Base-by-base conservation (phyloP, 805 yeast species). In the Saturnispora besseyi region DNA sequence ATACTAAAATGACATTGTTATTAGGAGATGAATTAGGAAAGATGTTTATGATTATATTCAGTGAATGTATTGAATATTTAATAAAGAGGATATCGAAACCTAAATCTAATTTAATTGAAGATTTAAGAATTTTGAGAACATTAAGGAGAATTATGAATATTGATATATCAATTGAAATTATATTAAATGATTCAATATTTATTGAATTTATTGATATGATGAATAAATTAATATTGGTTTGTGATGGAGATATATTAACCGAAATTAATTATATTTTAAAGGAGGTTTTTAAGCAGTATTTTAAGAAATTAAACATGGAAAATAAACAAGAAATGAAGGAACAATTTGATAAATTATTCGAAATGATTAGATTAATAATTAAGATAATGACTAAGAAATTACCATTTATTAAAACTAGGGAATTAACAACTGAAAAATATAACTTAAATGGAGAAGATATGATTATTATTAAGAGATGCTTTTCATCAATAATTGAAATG, bases 281-380 rank as follows among this genome's bases (percentile, higher is more conserved):
- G 7, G 53, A 53, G 29, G 51, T 64, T 8, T 64, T 63, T 48
- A 75, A 74, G 45, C 68, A 84, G 26, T 81, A 83, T 47, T 61
- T 71, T 36, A 65, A 72, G 15, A 75, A 74, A 56, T n/a, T 50
- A 4, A 41, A 29, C 22, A 12, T 41, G 12, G 49, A 38, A 9
- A 26, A 29, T 11, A 68, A 74, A 28, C 78, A 75, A 9, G 72
- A 69, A 34, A 68, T 79, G 49, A 68, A 75, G 32, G 65, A 70
- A 29, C 82, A 81, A 46, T 82, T 86, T 49, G 95, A 87, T 57
- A 87, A 86, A 59, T 67, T 88, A 41, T 87, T 91, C 63, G 97
- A 91, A 61, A 69, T 90, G 26, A 66, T 89, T 45, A 73, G 96
- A 54, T 74, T 89, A 5, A 76, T 78, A 15, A 72, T 85, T 69